These are phyloP conservation scores for Cnidoscolus chayamansa DNA, from an alignment of 441 rosid genomes.

Conservation along the genomic window DNA sequence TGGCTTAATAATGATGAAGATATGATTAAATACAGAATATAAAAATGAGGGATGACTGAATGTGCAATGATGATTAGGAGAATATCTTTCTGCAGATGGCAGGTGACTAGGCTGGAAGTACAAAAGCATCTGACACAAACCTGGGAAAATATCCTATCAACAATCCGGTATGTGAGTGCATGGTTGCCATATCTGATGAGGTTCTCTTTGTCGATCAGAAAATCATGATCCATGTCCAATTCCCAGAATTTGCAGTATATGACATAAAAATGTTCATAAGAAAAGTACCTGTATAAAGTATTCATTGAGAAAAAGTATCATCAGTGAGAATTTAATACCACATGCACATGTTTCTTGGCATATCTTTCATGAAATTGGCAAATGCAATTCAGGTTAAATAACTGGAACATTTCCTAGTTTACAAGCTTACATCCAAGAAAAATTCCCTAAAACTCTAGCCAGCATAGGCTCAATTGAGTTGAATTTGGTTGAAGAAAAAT, in stretches of 20 bases:
- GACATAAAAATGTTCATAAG: constrained; percentile 96
- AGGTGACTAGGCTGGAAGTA: neutral
- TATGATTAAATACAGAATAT: neutral
- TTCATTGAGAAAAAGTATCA: neutral
- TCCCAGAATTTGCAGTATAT: constrained; percentile 99
- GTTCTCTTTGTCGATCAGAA: constrained; percentile 94
- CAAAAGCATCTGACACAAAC: constrained; percentile 38
- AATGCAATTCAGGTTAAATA: neutral
- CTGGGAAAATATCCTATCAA: constrained; percentile 97
- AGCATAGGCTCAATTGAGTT: neutral
- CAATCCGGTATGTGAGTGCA: constrained; percentile 96
- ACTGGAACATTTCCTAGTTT: neutral
- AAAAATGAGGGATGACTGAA: neutral
- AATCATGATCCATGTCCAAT: constrained; percentile 95
- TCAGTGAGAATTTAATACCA: neutral
- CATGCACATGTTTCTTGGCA: neutral
- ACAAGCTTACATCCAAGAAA: neutral
- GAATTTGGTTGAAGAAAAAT: neutral
- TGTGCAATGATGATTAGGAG: constrained; percentile 11
- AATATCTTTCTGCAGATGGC: constrained; percentile 7
- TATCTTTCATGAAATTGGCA: neutral
- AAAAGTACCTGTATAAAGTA: constrained; percentile 63
- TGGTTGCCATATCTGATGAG: constrained; percentile 98
- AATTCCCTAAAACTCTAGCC: neutral
- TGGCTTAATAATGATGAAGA: neutral